Conservation (phyloP, 305 asterid genomes). For the Striga hermonthica region DNA sequence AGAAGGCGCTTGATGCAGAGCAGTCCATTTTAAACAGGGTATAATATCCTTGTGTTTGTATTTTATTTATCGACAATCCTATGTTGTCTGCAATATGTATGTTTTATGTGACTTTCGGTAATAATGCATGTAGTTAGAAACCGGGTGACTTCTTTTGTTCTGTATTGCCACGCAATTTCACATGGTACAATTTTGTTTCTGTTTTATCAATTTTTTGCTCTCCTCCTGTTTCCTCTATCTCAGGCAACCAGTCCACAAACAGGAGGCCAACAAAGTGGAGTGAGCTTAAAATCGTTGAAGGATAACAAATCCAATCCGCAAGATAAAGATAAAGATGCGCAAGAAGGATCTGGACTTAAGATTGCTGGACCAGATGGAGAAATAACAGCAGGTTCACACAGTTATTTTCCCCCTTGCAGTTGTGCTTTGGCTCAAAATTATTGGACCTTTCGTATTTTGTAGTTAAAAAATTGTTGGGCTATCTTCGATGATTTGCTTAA, state of each 20-base stretch:
- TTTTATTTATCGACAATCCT: background rate
- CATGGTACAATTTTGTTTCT: background rate
- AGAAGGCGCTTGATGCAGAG: slow-evolving; percentile 77
- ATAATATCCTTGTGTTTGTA: slow-evolving; percentile 7
- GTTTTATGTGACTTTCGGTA: background rate
- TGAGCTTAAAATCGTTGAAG: slow-evolving; percentile 75
- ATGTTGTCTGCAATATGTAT: background rate
- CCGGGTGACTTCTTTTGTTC: too few species aligned
- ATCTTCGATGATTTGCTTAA: background rate
- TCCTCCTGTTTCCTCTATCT: slow-evolving; percentile 15
- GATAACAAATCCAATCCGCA: slow-evolving; percentile 68
- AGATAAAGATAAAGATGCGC: slow-evolving; percentile 81
- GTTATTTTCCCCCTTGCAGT: background rate
- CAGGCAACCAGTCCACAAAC: slow-evolving; percentile 95
- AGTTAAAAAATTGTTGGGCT: background rate
- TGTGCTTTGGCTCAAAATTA: background rate
- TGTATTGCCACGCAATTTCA: background rate
- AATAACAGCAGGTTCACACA: slow-evolving; percentile 77
- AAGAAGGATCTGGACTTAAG: slow-evolving; percentile 78
- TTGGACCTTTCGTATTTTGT: background rate
- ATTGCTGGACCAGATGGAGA: slow-evolving; percentile 95
- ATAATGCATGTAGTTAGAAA: too few species aligned
- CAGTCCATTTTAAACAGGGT: slow-evolving; percentile 83
- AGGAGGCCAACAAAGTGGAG: slow-evolving; percentile 65
- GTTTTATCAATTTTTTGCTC: background rate